Percentiles rank a stretch among this genome's conserved stretches.
These are phyloP conservation scores for Salvia sclarea DNA, from an alignment of 305 asterid species.

Conservation along the genomic window DNA sequence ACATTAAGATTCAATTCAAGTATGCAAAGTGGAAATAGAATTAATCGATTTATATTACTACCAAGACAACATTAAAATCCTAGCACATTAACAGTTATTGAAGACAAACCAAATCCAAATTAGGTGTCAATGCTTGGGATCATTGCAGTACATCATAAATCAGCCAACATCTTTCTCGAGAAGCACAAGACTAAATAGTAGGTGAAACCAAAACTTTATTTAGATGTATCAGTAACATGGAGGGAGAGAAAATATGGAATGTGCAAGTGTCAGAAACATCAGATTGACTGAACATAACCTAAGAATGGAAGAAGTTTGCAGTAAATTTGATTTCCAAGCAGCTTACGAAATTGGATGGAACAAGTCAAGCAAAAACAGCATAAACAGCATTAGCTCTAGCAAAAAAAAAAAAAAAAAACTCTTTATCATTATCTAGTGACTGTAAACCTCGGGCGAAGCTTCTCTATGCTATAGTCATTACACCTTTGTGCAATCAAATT, in stretches of 20 bases:
- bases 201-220: no score
- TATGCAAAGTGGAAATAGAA: conserved; percentile 4
- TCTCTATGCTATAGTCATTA: conserved; percentile 4
- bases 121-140: no score
- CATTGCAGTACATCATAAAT: no score
- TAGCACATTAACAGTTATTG: not conserved
- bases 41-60: not conserved
- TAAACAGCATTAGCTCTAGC: not conserved
- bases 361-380: not conserved
- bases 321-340: not conserved
- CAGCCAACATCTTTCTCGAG: no score
- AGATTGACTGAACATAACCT: not conserved
- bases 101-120: not conserved
- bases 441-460: not conserved
- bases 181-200: no score
- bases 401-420: no score
- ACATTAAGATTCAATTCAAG: not conserved
- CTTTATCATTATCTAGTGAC: not conserved
- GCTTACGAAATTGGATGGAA: conserved; percentile 9
- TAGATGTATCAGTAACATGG: not conserved
- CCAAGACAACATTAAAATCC: not conserved
- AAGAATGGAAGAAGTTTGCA: not conserved
- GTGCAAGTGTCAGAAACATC: not conserved
- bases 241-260: not conserved
- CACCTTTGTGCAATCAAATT: not conserved